phyloP scores from a whole-genome alignment of 805 yeast genomes.

The Lachancea meyersii region DNA sequence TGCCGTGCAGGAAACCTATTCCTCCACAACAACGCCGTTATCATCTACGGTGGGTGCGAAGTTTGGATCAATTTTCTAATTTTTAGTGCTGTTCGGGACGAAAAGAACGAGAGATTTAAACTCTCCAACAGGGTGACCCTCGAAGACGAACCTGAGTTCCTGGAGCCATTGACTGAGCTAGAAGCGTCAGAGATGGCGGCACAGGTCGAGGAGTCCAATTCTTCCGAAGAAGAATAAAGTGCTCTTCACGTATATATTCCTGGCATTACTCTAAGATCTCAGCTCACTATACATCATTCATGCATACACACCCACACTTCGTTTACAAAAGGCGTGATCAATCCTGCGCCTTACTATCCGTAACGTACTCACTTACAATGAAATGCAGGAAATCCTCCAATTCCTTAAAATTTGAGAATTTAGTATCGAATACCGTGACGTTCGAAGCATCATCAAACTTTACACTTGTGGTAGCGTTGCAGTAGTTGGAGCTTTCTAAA shows the following conservation, averaged over 20 bases:
- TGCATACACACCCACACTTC: not conserved
- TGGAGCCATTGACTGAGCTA: slow-evolving; percentile 3
- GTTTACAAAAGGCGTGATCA: too few species aligned
- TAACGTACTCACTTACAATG: slow-evolving; percentile 23
- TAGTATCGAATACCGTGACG: slow-evolving; percentile 19
- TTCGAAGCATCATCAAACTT: slow-evolving; percentile 13
- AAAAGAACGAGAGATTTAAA: slow-evolving; percentile 46
- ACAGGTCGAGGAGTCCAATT: slow-evolving; percentile 5
- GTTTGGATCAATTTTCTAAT: slow-evolving; percentile 64
- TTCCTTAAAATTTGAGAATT: slow-evolving; percentile 31
- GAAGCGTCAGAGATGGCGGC: slow-evolving; percentile 7
- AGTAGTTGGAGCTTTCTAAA: slow-evolving; percentile 29
- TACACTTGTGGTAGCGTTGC: slow-evolving; percentile 26
- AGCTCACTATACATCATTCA: not conserved
- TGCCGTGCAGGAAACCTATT: slow-evolving; percentile 36
- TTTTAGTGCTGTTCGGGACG: slow-evolving; percentile 59
- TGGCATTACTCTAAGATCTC: not conserved
- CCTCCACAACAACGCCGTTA: slow-evolving; percentile 57
- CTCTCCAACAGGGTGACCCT: slow-evolving; percentile 19
- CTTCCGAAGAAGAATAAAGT: not conserved
- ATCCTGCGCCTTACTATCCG: not conserved
- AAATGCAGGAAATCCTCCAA: slow-evolving; percentile 32
- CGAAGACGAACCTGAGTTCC: slow-evolving; percentile 9
- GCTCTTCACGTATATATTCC: not conserved
- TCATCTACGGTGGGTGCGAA: slow-evolving; percentile 55